Evolutionary conservation across 441 rosid species (phyloP).

Genomic region (Adansonia grandidieri): DNA sequence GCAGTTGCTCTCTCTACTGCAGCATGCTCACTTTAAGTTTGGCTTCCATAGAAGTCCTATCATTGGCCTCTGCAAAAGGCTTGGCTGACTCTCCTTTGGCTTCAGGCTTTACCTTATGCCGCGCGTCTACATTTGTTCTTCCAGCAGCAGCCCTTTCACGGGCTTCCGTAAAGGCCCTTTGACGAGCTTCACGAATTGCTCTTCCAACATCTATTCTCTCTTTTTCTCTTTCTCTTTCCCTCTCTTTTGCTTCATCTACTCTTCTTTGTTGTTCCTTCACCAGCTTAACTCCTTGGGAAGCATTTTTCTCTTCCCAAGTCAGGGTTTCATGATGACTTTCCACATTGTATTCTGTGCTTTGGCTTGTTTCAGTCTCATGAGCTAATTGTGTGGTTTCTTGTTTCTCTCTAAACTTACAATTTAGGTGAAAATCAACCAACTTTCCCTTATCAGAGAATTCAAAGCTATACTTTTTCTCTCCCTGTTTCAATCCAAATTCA

Average conservation of each 20-base stretch:
- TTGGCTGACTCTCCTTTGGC: constrained; percentile 63
- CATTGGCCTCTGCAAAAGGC: constrained; percentile 49
- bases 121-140: constrained; percentile 69
- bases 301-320: constrained; percentile 47
- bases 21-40: constrained; percentile 84
- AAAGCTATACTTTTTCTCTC: constrained; percentile 36
- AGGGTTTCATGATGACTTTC: constrained; percentile 42
- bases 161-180: constrained; percentile 94
- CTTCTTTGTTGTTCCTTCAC: constrained; percentile 42
- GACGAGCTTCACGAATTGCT: constrained; percentile 94
- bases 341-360: constrained; percentile 39
- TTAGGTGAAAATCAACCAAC: constrained; percentile 31
- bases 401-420: constrained; percentile 35
- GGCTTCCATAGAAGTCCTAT: constrained; percentile 65
- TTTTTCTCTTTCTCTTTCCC: constrained; percentile 67
- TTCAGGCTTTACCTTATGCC: constrained; percentile 55
- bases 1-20: constrained; percentile 97
- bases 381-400: constrained; percentile 31
- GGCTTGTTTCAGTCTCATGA: constrained; percentile 39
- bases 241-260: constrained; percentile 57
- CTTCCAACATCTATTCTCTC: constrained; percentile 86
- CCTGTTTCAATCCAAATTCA: constrained; percentile 34
- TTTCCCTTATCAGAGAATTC: constrained; percentile 42
- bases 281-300: constrained; percentile 46
- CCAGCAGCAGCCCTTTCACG: constrained; percentile 76